Evolutionary conservation across 805 yeast genomes (phyloP).

Genomic region (Metschnikowia borealis): DNA sequence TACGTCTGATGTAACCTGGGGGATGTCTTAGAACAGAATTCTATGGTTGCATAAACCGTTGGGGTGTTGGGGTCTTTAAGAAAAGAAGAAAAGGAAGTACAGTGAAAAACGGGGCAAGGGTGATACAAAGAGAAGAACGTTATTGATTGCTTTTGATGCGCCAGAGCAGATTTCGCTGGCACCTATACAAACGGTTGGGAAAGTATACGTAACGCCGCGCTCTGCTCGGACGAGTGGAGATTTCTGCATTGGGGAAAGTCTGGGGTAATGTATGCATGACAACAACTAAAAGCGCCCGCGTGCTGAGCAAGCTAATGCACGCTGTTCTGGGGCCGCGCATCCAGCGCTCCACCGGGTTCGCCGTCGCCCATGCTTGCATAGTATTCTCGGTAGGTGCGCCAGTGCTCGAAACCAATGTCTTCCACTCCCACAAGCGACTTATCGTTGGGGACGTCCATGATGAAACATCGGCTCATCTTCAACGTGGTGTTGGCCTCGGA

Average conservation of each 20-base stretch:
- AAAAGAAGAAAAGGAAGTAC: too few species aligned
- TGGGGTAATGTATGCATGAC: conserved; percentile 21
- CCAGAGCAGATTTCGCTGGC: background rate
- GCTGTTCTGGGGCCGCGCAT: background rate
- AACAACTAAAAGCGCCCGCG: background rate
- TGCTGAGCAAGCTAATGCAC: background rate
- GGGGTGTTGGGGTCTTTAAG: too few species aligned
- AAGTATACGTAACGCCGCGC: background rate
- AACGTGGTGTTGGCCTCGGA: conserved; percentile 21
- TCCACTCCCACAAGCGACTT: conserved; percentile 32
- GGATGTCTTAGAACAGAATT: too few species aligned
- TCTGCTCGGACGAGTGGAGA: conserved; percentile 12
- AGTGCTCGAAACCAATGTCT: conserved; percentile 40
- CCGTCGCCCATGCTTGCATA: conserved; percentile 22
- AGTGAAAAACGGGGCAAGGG: too few species aligned
- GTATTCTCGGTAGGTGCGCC: conserved; percentile 36
- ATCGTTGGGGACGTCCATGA: conserved; percentile 36
- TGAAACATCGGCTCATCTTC: conserved; percentile 31
- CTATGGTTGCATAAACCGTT: too few species aligned
- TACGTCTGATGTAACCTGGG: too few species aligned
- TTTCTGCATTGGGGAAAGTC: conserved; percentile 13
- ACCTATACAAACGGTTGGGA: too few species aligned
- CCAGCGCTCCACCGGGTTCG: background rate
- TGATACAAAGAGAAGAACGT: background rate
- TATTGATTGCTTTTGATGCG: background rate